Conservation (phyloP, 2,329 filamentous ascomycete genomes). For the Trichoderma breve region DNA sequence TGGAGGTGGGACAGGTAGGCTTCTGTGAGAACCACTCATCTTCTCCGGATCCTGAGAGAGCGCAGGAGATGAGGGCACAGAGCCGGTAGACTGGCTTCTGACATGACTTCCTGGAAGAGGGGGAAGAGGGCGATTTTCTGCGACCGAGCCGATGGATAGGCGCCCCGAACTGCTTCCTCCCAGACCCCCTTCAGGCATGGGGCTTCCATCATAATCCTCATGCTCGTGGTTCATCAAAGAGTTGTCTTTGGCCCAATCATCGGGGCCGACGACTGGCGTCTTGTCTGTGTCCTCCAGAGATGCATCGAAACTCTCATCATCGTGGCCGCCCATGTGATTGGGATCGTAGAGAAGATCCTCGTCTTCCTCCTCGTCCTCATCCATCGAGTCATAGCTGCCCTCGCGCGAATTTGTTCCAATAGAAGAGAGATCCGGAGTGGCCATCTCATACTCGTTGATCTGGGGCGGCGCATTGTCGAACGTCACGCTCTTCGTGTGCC, state of each 20-base stretch:
- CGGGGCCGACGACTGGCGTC: conserved; percentile 94
- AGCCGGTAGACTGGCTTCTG: conserved; percentile 45
- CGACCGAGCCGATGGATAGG: conserved; percentile 65
- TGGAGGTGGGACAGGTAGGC: conserved; percentile 70
- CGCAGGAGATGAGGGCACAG: conserved; percentile 57
- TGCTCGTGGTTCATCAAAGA: conserved; percentile 35
- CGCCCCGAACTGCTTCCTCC: conserved; percentile 45
- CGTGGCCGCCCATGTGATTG: conserved; percentile 46
- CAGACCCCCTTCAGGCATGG: conserved; percentile 57
- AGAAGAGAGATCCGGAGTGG: conserved; percentile 92
- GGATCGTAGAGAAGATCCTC: conserved; percentile 59
- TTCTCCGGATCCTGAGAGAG: conserved; percentile 71
- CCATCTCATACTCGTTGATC: conserved; percentile 97
- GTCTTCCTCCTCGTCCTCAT: conserved; percentile 72
- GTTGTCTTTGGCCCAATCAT: conserved; percentile 85
- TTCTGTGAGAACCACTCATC: conserved; percentile 63
- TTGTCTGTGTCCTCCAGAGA: conserved; percentile 95
- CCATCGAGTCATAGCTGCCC: conserved; percentile 85
- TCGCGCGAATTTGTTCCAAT: conserved; percentile 86
- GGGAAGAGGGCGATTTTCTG: conserved; percentile 79
- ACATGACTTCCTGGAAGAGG: conserved; percentile 65
- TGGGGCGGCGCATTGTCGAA: conserved; percentile 93
- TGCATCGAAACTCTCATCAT: conserved; percentile 93
- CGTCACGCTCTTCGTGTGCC: conserved; percentile 93
- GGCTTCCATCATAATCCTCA: conserved; percentile 62